phyloP scores from a whole-genome alignment of 768 basidiomycete species.

The Rhizopogon roseolus region DNA sequence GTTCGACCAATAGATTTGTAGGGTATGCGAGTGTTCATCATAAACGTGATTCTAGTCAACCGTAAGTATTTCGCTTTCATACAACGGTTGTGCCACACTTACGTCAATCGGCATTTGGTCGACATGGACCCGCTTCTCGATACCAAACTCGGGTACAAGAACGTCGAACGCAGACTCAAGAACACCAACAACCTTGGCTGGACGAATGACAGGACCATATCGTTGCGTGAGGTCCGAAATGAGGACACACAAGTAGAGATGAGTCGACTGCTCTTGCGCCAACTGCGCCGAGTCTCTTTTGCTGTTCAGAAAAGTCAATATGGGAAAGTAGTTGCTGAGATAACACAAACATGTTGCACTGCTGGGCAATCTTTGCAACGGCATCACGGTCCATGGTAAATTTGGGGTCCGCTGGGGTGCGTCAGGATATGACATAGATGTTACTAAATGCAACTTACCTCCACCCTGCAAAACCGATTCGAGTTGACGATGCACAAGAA shows the following conservation, averaged over 20 bases:
- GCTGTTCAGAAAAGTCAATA: slow-evolving; percentile 32
- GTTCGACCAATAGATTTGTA: slow-evolving; percentile 95
- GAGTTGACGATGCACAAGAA: slow-evolving; percentile 94
- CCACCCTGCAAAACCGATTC: slow-evolving; percentile 80
- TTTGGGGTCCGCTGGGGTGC: slow-evolving; percentile 60
- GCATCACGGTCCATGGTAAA: slow-evolving; percentile 98
- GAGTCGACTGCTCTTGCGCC: slow-evolving; percentile 94
- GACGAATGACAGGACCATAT: slow-evolving; percentile 92
- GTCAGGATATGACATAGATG: slow-evolving; percentile 5
- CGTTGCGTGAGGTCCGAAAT: slow-evolving; percentile 91
- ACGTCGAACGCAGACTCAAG: slow-evolving; percentile 99
- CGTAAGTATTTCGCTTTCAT: slow-evolving; percentile 11
- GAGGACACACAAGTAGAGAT: slow-evolving; percentile 91
- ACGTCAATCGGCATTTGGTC: slow-evolving; percentile 99
- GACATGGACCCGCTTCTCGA: slow-evolving; percentile 97
- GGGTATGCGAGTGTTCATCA: slow-evolving; percentile 88
- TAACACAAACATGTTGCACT: slow-evolving; percentile 87
- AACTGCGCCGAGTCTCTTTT: slow-evolving; percentile 89
- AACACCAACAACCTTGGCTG: slow-evolving; percentile 92
- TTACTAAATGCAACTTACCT: slow-evolving; percentile 34
- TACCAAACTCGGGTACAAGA: slow-evolving; percentile 92
- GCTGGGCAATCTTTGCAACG: slow-evolving; percentile 95
- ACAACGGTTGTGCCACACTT: slow-evolving; percentile 22
- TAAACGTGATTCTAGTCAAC: slow-evolving; percentile 82
- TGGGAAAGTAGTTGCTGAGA: not conserved